These are phyloP conservation scores for Nakataea oryzae DNA, from an alignment of 2,329 filamentous ascomycete species.

Conservation along the genomic window DNA sequence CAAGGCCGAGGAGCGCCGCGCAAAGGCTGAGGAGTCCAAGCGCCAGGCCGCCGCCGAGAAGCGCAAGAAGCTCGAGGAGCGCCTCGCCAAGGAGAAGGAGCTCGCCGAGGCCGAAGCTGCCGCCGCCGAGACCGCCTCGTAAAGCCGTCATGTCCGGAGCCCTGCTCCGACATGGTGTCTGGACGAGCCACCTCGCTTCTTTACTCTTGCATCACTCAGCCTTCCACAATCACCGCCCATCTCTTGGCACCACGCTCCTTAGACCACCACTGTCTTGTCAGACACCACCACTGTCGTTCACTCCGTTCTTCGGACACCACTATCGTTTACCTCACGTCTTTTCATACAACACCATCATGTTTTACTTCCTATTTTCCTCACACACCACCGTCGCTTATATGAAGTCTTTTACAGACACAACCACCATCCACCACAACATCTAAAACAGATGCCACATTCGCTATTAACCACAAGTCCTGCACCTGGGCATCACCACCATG, in stretches of 20 bases:
- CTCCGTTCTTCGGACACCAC: no score
- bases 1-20: constrained; percentile 2
- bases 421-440: background rate
- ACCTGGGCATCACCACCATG: background rate
- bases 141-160: background rate
- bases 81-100: constrained; percentile 4
- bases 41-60: background rate
- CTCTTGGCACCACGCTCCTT: background rate
- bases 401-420: background rate
- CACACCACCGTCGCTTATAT: background rate
- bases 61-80: constrained; percentile 4
- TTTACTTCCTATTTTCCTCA: background rate
- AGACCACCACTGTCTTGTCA: background rate
- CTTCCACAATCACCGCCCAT: background rate
- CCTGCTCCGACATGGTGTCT: background rate
- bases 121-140: background rate
- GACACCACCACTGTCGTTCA: background rate
- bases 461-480: background rate
- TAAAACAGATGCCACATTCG: background rate
- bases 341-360: background rate
- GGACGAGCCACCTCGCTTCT: background rate
- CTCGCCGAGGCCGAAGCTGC: background rate
- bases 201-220: background rate
- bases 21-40: background rate
- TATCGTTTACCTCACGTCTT: background rate